These are phyloP conservation scores for Cladosporium sp. DNA, from an alignment of 2,329 filamentous ascomycete species.

Conservation along the genomic window DNA sequence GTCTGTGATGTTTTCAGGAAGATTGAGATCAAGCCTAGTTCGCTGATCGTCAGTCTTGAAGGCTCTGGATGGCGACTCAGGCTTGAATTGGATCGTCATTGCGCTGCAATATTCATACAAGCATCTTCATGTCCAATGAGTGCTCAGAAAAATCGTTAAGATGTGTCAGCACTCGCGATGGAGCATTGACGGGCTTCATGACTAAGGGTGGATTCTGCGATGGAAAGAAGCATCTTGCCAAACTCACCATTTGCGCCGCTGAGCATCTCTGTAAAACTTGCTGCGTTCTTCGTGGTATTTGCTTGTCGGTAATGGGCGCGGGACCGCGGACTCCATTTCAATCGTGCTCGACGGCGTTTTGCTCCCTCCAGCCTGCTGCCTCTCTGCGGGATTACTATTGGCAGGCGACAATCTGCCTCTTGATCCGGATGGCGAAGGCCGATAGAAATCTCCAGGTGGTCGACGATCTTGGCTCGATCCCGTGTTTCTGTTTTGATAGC, in stretches of 20 bases:
- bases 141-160: not conserved
- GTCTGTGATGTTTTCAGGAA: not conserved
- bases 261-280: not conserved
- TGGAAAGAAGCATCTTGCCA: not conserved
- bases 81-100: not conserved
- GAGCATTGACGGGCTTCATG: not conserved
- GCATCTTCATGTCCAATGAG: too few relatives aligned
- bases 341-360: not conserved
- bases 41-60: not conserved
- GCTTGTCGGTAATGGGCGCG: not conserved
- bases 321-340: constrained; percentile 1
- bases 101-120: too few relatives aligned
- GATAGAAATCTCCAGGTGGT: not conserved
- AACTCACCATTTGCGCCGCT: constrained; percentile 6
- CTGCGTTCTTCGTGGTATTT: not conserved
- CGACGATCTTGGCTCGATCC: not conserved
- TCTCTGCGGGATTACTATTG: not conserved
- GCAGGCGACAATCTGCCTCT: not conserved
- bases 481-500: too few relatives aligned
- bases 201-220: not conserved
- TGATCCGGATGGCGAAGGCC: not conserved
- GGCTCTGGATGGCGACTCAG: not conserved
- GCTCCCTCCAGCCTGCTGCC: not conserved
- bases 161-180: not conserved
- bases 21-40: not conserved